Evolutionary conservation across 2,329 filamentous ascomycete genomes (phyloP), one percentile per base, ranked within the genome.

Genomic region (Pleomassaria siparia): DNA sequence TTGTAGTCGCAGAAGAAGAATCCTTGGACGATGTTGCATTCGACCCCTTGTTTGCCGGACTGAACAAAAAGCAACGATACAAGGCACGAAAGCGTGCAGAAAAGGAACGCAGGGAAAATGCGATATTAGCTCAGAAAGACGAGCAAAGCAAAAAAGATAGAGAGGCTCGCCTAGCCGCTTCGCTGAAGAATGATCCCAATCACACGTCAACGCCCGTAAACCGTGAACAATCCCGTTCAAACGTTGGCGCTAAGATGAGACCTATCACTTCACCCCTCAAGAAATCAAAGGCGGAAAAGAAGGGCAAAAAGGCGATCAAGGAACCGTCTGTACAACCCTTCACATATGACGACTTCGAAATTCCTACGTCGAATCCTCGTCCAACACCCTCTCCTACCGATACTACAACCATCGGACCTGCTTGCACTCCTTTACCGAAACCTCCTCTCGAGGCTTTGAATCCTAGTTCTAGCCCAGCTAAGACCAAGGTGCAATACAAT

Each of bases 241-340:
- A 66, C 30, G 64, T 66, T 15, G 55, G 62, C 26, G 58, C 60
- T 7, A 65, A 66, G 40, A 56, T 65, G 29, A 56, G 55, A 20
- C 56, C 63, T 25, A 32, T 53, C 20, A 62, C 37, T 5, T 24
- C 37, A 6, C 12, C 18, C 10, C 36, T 21, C 11, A 40, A 37
- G 4, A 9, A 9, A 20, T 4, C 16, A 10, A 21, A 22, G 18
- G 18, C 16, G 10, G 5, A 13, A 5, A 30, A 30, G 6, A 9
- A 6, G 12, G 29, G 10, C 12, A 30, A 30, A 30, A n/a, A 13
- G 15, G 12, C 13, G 29, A 9, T 13, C 29, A 30, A 30, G 29
- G 6, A 30, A 11, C 8, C 12, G 5, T 30, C 29, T 5, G 13
- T 30, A 30, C 13, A 5, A n/a, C 15, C 12, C 5, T 30, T 5